These are phyloP conservation scores for Pichia sp. DNA, from an alignment of 1,139 yeast genomes.

Conservation along the genomic window DNA sequence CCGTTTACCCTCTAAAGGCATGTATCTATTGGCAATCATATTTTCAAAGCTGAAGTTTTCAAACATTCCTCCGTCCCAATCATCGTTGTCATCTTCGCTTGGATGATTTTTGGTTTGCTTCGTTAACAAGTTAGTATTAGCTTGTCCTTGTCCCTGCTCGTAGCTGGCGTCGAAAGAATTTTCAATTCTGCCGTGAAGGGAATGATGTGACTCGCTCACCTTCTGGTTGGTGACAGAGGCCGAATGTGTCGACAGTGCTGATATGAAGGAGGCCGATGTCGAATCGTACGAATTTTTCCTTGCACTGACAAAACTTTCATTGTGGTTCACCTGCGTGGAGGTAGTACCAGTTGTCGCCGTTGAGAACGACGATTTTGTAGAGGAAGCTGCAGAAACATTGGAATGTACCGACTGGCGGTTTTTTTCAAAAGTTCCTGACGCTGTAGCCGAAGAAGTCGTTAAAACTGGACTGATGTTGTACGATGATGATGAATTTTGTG, in stretches of 20 bases:
- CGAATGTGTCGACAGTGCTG: not conserved
- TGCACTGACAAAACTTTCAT: not conserved
- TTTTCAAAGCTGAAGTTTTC: slow-evolving; percentile 20
- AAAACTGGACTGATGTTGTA: not conserved
- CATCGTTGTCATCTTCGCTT: slow-evolving; percentile 3
- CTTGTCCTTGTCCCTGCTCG: not conserved
- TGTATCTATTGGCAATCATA: slow-evolving; percentile 13
- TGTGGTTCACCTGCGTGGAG: not conserved
- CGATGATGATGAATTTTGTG: slow-evolving; percentile 5
- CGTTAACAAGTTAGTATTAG: not conserved
- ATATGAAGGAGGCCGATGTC: slow-evolving; percentile 2
- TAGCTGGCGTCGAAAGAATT: not conserved
- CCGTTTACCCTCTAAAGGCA: not conserved
- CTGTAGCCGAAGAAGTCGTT: not conserved
- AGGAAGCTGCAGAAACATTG: not conserved
- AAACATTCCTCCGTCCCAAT: slow-evolving; percentile 20
- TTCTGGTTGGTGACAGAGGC: not conserved
- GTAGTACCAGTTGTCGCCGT: not conserved
- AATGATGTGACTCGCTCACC: not conserved
- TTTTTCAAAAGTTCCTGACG: not conserved
- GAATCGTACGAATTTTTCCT: not conserved
- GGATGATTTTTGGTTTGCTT: not conserved
- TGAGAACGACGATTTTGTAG: not conserved
- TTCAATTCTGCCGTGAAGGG: not conserved
- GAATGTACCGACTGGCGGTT: not conserved